Evolutionary conservation across 1,284 basidiomycete species (phyloP).

Genomic region (Ganoderma boninense): DNA sequence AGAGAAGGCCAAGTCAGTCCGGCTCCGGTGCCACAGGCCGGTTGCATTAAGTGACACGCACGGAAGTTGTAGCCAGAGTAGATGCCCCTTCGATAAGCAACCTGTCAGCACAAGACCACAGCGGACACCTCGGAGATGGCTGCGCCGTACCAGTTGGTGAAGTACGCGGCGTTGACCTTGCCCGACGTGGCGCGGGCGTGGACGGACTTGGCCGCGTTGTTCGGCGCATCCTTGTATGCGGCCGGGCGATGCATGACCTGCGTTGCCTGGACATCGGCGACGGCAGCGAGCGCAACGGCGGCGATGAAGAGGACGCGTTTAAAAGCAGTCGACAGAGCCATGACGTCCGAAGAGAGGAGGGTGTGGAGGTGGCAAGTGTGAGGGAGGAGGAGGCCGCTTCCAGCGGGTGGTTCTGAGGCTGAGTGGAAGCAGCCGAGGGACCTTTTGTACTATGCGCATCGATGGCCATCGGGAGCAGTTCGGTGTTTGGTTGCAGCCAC

Average conservation of each 20-base stretch:
- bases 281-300: constrained; percentile 33
- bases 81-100: constrained; percentile 67
- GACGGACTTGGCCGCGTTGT: constrained; percentile 49
- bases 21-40: background rate
- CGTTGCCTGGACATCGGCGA: constrained; percentile 50
- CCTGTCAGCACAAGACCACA: constrained; percentile 18
- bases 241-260: constrained; percentile 65
- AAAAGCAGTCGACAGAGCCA: constrained; percentile 33
- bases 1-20: constrained; percentile 10
- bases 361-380: constrained; percentile 8
- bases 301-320: constrained; percentile 34
- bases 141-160: constrained; percentile 64
- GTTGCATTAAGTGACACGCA: constrained; percentile 43
- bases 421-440: background rate
- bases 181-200: constrained; percentile 52
- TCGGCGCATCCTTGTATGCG: constrained; percentile 53
- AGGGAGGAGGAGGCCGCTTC: constrained; percentile 14
- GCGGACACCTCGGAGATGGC: background rate
- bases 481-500: background rate
- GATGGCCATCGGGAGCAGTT: background rate
- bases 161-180: constrained; percentile 70
- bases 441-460: constrained; percentile 14
- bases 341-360: constrained; percentile 18
- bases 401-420: constrained; percentile 11
- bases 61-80: constrained; percentile 80